Evolutionary conservation across 345 rosid genomes (phyloP), one percentile per base, ranked within the genome.

Genomic region (Salix viminalis): DNA sequence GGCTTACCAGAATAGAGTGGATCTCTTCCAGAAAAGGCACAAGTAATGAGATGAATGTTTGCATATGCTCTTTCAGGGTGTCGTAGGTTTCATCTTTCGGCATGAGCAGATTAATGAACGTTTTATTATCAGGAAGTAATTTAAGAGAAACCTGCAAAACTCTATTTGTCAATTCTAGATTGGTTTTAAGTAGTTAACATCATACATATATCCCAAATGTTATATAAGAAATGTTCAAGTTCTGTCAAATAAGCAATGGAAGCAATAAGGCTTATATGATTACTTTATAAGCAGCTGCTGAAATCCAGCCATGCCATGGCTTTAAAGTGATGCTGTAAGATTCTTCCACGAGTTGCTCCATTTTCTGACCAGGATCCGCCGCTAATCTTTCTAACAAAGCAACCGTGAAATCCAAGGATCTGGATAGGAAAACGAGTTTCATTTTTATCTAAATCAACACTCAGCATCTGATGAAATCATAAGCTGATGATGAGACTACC

Each of bases 231-330:
- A n/a, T 58, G 62, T 10, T 58, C 23, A 58, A 58, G 28, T 58
- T n/a, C 14, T 58, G 62, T 58, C 14, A n/a, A n/a, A n/a, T 1
- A 9, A 58, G 6, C 5, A 32, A 34, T 62, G 30, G 73, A n/a
- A 30, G 54, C 16, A 39, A 34, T 32, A 41, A 41, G 50, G 62
- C 10, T 36, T 65, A 24, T 12, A 14, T 67, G 41, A 42, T 30
- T 86, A 92, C 99, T 87, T 84, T 95, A 86, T 89, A 89, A 82
- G 99, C 99, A 74, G 98, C 98, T 15, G 91, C 85, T 2, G 99
- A 89, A 73, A 95, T 95, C 98, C 99, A 95, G 67, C 98, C 91
- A 86, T 95, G 99, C 89, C 93, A 87, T 4, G 88, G 96, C 84
- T 91, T 95, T 76, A 95, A 85, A 73, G 94, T 89, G 24, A 70